Conservation (phyloP, 2,329 filamentous ascomycete genomes). For the Fusarium duplospermum region DNA sequence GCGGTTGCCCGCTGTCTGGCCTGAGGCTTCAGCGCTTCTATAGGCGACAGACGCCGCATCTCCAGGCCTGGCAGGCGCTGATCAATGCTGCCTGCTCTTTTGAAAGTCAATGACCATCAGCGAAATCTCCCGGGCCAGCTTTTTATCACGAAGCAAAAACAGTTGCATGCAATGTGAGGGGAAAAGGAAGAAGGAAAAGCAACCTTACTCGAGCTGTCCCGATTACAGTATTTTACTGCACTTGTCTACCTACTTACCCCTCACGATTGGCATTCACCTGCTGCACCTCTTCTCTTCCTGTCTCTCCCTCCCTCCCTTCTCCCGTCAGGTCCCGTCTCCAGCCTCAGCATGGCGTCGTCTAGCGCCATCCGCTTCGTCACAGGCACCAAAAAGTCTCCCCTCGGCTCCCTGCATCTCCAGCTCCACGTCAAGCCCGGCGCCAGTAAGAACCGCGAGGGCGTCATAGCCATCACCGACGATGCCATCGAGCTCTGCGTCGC, state of each 20-base stretch:
- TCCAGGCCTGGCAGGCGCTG: conserved; percentile 2
- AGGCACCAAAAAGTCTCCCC: conserved; percentile 58
- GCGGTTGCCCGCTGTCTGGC: conserved; percentile 8
- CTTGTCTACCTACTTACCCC: conserved; percentile 22
- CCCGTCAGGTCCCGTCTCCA: not conserved
- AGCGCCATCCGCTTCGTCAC: conserved; percentile 60
- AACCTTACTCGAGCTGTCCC: not conserved
- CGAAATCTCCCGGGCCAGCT: not conserved
- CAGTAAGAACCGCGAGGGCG: conserved; percentile 70
- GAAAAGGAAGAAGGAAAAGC: not conserved
- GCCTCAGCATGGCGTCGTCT: conserved; percentile 43
- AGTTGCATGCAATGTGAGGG: conserved; percentile 7
- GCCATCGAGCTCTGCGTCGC: conserved; percentile 73
- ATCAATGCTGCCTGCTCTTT: not conserved
- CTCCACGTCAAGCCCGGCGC: conserved; percentile 77
- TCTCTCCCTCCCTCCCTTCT: conserved; percentile 1
- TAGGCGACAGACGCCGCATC: conserved; percentile 40
- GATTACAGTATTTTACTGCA: not conserved
- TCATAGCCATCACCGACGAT: conserved; percentile 66
- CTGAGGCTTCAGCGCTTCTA: conserved; percentile 43
- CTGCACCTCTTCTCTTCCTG: conserved; percentile 8
- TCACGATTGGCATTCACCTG: conserved; percentile 32
- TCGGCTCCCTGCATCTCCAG: conserved; percentile 66
- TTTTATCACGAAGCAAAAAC: not conserved
- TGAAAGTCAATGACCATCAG: not conserved